Conservation (phyloP, 1,284 basidiomycete species). For the Rhodotorula sp. region DNA sequence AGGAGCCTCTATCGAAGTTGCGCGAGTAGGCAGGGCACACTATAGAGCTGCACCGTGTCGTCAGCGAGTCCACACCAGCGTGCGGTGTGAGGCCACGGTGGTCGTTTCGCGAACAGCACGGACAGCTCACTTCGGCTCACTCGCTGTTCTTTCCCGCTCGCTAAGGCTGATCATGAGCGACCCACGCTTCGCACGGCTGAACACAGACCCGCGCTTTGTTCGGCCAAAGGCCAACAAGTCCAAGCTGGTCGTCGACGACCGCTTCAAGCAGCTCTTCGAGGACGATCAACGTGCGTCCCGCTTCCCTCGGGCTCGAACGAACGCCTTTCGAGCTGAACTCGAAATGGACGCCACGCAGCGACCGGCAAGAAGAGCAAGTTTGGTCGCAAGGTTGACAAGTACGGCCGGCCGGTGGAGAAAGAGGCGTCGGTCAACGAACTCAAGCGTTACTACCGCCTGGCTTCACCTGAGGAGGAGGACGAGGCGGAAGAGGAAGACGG, state of each 20-base stretch:
- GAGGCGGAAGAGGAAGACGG: constrained; percentile 49
- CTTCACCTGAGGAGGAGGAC: constrained; percentile 46
- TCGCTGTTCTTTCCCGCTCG: neutral
- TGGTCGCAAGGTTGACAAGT: constrained; percentile 79
- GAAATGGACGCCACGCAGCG: neutral
- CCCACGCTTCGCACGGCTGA: constrained; percentile 79
- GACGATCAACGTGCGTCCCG: constrained; percentile 42
- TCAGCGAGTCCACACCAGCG: too few relatives aligned
- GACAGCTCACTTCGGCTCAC: neutral
- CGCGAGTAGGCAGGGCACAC: too few relatives aligned
- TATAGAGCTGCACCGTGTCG: too few relatives aligned
- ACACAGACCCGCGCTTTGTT: constrained; percentile 90
- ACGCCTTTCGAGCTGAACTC: neutral
- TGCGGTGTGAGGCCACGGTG: too few relatives aligned
- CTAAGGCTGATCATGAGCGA: constrained; percentile 52
- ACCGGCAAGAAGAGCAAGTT: constrained; percentile 24
- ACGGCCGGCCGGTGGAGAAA: constrained; percentile 72
- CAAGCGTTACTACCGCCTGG: constrained; percentile 76
- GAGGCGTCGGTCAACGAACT: constrained; percentile 72
- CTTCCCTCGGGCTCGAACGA: neutral
- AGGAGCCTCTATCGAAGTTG: too few relatives aligned
- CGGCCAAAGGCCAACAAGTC: constrained; percentile 72
- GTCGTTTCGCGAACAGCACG: neutral
- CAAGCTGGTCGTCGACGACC: constrained; percentile 86
- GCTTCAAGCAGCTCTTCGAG: constrained; percentile 82